Evolutionary conservation across 176 grass and related monocot genomes (phyloP).

Genomic region (Panicum miliaceum): DNA sequence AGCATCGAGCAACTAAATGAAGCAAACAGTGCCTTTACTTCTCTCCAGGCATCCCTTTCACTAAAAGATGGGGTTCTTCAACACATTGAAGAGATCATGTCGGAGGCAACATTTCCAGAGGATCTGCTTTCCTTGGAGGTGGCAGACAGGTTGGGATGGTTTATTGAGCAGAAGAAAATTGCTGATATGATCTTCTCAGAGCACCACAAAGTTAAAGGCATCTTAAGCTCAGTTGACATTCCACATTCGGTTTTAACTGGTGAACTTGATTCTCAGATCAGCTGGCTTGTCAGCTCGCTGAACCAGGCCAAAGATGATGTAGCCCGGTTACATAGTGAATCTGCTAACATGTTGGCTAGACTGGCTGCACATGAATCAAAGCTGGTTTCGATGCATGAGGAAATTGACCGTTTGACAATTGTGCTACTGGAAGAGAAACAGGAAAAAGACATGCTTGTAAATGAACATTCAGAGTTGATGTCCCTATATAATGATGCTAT

Average conservation of each 20-base stretch:
- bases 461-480: slow-evolving; percentile 75
- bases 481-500: slow-evolving; percentile 51
- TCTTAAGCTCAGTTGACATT: slow-evolving; percentile 66
- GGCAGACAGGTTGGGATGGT: slow-evolving; percentile 70
- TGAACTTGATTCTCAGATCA: slow-evolving; percentile 79
- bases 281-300: slow-evolving; percentile 67
- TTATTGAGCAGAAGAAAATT: slow-evolving; percentile 78
- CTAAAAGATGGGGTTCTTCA: slow-evolving; percentile 72
- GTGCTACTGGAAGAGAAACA: slow-evolving; percentile 82
- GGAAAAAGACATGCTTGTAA: slow-evolving; percentile 70
- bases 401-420: slow-evolving; percentile 65
- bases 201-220: slow-evolving; percentile 77
- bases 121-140: slow-evolving; percentile 70
- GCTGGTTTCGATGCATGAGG: slow-evolving; percentile 65
- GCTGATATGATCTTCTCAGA: slow-evolving; percentile 64
- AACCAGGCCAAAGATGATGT: slow-evolving; percentile 65
- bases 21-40: slow-evolving; percentile 49
- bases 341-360: slow-evolving; percentile 47
- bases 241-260: slow-evolving; percentile 60
- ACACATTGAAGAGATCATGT: slow-evolving; percentile 63
- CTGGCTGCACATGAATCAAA: slow-evolving; percentile 62
- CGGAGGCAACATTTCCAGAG: slow-evolving; percentile 58
- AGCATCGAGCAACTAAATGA: slow-evolving; percentile 65
- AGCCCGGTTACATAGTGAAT: slow-evolving; percentile 56
- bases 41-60: slow-evolving; percentile 71